phyloP scores from a whole-genome alignment of 176 grass and related monocot genomes.

The Cocos nucifera region DNA sequence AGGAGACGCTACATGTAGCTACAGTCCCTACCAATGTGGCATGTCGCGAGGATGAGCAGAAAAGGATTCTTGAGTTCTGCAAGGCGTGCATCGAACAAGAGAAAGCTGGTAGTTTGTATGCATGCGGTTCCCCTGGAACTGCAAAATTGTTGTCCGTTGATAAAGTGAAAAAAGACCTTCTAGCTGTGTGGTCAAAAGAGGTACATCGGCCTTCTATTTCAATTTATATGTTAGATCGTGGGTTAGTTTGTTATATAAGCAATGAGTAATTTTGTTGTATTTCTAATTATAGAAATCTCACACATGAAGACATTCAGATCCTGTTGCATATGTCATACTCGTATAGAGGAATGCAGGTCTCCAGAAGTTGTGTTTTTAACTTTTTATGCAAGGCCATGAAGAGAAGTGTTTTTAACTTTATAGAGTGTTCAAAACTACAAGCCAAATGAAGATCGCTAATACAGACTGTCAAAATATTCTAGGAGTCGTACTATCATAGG shows the following conservation, averaged over 20 bases:
- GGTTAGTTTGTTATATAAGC: too few species aligned
- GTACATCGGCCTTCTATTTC: conserved; percentile 16
- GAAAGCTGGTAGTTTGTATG: conserved; percentile 62
- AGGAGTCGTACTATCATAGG: too few species aligned
- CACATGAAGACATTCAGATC: too few species aligned
- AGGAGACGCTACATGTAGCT: conserved; percentile 69
- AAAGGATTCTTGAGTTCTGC: conserved; percentile 59
- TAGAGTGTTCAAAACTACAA: too few species aligned
- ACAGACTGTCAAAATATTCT: too few species aligned
- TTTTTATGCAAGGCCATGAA: too few species aligned
- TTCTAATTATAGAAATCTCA: neutral
- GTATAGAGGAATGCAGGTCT: too few species aligned
- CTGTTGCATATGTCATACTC: too few species aligned
- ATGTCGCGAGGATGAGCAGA: conserved; percentile 72
- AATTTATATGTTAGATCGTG: too few species aligned
- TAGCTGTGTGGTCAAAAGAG: conserved; percentile 53
- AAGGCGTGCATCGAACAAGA: conserved; percentile 46
- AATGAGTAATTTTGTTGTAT: conserved; percentile 2
- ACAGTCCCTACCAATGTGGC: conserved; percentile 51
- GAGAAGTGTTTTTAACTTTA: too few species aligned
- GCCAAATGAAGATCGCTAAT: too few species aligned
- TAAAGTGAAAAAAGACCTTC: conserved; percentile 50
- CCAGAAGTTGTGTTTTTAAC: too few species aligned
- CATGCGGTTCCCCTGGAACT: conserved; percentile 77
- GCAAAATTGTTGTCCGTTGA: conserved; percentile 82